A percentile compares a stretch with the other conserved stretches of the same genome.
These are phyloP conservation scores for Candida endomychidarum DNA, from an alignment of 805 yeast genomes.

Conservation along the genomic window DNA sequence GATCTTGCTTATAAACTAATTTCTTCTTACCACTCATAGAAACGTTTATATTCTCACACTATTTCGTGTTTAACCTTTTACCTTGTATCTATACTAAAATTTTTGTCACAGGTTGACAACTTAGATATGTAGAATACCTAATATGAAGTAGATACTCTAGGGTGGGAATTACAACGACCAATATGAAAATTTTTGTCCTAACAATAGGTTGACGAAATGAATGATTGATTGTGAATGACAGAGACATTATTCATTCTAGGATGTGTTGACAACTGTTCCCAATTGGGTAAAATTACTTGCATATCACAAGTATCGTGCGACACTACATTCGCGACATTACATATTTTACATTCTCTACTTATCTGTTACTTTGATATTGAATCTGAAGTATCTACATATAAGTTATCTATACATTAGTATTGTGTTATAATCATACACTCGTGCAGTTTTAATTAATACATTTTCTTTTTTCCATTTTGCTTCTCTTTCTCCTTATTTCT, in stretches of 20 bases:
- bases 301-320: not conserved
- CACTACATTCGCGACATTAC: not conserved
- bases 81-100: too few species aligned
- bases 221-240: not conserved
- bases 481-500: not conserved
- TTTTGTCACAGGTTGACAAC: too few species aligned
- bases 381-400: too few species aligned
- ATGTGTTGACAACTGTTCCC: constrained; percentile 8
- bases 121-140: too few species aligned
- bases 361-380: too few species aligned
- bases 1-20: constrained; percentile 35
- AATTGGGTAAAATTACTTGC: constrained; percentile 8
- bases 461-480: not conserved
- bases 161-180: too few species aligned
- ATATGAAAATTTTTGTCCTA: not conserved
- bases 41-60: constrained; percentile 5
- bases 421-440: too few species aligned
- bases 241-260: not conserved
- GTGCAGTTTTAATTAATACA: not conserved
- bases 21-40: constrained; percentile 23
- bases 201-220: constrained; percentile 5
- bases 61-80: constrained; percentile 9
- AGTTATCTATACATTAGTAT: too few species aligned
- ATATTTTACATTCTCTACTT: constrained; percentile 1
- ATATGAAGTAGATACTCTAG: too few species aligned